Evolutionary conservation across 768 basidiomycete genomes (phyloP).

Genomic region (Crepidotus variabilis): DNA sequence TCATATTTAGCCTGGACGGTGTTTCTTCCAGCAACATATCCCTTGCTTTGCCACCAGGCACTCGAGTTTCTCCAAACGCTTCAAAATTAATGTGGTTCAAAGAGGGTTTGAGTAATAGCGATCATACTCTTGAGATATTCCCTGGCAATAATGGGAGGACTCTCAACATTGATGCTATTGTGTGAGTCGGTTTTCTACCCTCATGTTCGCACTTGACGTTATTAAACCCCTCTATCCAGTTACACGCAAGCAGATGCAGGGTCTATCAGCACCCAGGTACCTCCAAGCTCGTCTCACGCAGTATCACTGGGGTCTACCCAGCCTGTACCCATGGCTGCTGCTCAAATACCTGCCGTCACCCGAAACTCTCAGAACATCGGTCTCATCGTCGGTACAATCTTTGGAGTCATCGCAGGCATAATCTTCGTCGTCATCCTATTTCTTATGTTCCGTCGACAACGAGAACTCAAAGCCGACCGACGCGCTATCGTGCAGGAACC

Average conservation of each 20-base stretch:
- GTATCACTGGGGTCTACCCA: background rate
- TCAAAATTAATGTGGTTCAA: constrained; percentile 16
- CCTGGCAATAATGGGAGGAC: constrained; percentile 15
- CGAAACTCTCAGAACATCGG: constrained; percentile 2
- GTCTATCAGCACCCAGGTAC: no score
- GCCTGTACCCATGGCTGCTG: background rate
- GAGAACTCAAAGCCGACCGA: background rate
- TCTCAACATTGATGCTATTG: constrained; percentile 17
- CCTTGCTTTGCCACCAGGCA: constrained; percentile 11
- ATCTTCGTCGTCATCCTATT: constrained; percentile 4
- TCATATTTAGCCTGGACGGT: constrained; percentile 18
- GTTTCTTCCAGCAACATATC: constrained; percentile 6
- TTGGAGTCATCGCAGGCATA: constrained; percentile 2
- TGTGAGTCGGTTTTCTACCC: constrained; percentile 9
- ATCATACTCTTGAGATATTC: constrained; percentile 15
- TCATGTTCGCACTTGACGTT: background rate
- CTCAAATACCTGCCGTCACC: background rate
- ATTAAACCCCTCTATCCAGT: constrained; percentile 1
- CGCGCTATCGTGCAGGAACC: background rate
- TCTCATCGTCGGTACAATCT: background rate
- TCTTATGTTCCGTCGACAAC: constrained; percentile 2
- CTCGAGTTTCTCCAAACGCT: constrained; percentile 2
- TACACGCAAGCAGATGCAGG: background rate
- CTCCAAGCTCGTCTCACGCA: background rate
- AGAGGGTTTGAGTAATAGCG: constrained; percentile 11